phyloP scores from a whole-genome alignment of 129 eudicot species.

The Saussurea involucrata region DNA sequence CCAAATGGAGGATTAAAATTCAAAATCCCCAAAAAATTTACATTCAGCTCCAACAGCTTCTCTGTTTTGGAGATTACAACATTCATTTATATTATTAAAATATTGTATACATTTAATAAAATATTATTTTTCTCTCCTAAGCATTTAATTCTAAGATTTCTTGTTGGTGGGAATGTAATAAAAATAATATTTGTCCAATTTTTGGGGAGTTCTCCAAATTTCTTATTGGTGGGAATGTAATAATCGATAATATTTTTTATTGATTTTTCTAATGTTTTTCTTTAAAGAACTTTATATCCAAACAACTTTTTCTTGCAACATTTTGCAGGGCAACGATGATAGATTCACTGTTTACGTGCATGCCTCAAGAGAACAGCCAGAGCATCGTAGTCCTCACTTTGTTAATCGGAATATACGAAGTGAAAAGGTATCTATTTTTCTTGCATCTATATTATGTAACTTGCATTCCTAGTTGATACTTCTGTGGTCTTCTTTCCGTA shows the following conservation, averaged over 20 bases:
- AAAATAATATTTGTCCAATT: background rate
- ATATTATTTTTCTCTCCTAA: too few species aligned
- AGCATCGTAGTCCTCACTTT: constrained; percentile 43
- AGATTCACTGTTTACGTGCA: constrained; percentile 66
- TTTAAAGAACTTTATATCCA: background rate
- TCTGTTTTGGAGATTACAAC: background rate
- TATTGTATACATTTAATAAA: too few species aligned
- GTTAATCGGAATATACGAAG: constrained; percentile 53
- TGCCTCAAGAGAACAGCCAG: constrained; percentile 50
- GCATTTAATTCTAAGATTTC: too few species aligned
- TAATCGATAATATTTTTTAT: too few species aligned
- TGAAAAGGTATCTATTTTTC: constrained; percentile 42
- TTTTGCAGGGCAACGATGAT: constrained; percentile 62
- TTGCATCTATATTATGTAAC: background rate
- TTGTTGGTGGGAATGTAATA: too few species aligned
- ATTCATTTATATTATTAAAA: too few species aligned
- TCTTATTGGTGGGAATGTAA: too few species aligned
- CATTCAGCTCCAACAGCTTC: background rate
- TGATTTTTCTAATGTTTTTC: background rate
- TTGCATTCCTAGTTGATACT: background rate
- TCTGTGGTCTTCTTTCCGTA: background rate
- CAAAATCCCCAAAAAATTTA: too few species aligned
- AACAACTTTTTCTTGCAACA: background rate
- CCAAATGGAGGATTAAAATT: too few species aligned
- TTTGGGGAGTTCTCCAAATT: background rate